Conservation (phyloP, 2,329 filamentous ascomycete genomes). For the Colletotrichum salicis region DNA sequence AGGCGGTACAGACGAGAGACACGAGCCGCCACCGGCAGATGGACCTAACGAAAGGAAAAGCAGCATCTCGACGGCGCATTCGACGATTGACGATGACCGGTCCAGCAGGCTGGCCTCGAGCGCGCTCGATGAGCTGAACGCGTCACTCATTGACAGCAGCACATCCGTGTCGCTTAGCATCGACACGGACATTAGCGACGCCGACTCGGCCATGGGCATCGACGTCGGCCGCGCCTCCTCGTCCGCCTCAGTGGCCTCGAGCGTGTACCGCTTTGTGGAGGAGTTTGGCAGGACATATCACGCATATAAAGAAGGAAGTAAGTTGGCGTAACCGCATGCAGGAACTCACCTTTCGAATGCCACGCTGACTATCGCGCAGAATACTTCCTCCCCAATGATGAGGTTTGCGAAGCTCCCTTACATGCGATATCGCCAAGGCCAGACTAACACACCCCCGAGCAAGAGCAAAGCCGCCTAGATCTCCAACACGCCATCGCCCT, state of each 20-base stretch:
- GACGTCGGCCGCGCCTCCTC: slow-evolving; percentile 10
- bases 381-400: slow-evolving; percentile 28
- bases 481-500: slow-evolving; percentile 49
- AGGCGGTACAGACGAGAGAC: too few relatives aligned
- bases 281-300: slow-evolving; percentile 32
- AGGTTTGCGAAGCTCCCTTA: slow-evolving; percentile 4
- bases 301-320: slow-evolving; percentile 26
- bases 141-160: background rate
- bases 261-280: slow-evolving; percentile 23
- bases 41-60: background rate
- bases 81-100: background rate
- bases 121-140: background rate
- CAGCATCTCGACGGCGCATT: too few relatives aligned
- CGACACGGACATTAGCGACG: slow-evolving; percentile 20
- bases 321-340: background rate
- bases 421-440: background rate
- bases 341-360: background rate
- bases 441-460: background rate
- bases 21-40: background rate
- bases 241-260: slow-evolving; percentile 23
- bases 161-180: slow-evolving; percentile 10
- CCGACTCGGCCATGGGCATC: slow-evolving; percentile 23
- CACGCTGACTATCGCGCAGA: background rate
- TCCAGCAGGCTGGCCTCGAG: background rate
- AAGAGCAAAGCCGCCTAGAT: slow-evolving; percentile 54